Evolutionary conservation across 2,329 filamentous ascomycete species (phyloP), one percentile per base, ranked within the genome.

Genomic region (Alternaria incomplexa): DNA sequence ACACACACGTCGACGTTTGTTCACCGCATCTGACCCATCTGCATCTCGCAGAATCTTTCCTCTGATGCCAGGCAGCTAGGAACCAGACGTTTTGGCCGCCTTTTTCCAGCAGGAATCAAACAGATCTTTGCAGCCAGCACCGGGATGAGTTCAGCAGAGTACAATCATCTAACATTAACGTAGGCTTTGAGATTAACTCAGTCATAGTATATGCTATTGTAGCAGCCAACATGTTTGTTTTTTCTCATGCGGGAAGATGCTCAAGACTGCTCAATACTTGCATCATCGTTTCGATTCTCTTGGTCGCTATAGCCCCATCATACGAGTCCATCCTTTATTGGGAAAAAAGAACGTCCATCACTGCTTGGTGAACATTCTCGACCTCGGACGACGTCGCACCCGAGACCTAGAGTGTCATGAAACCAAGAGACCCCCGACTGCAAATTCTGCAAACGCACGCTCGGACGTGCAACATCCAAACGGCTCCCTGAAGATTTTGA

Each of bases 391-490:
- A 28, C 22, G 25, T 48, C 23, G 55, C 44, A 62, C 13, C 60
- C 60, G 60, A 10, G 50, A 17, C 30, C 28, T 53, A 26, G 47
- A 20, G 25, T 22, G 48, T 20, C 30, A 52, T 58, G 55, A 59
- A 62, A 53, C 55, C 44, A 55, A 51, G 55, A 48, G 58, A 50
- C 36, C 12, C 20, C 13, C 47, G 17, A 47, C 47, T 22, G 57
- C 54, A 17, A 44, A 46, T 51, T 36, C 48, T 62, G 56, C 60
- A 59, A 59, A 59, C 50, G 12, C 26, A n/a, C 40, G 43, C 50
- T n/a, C 46, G 30, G 50, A 26, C 13, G 48, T 43, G 44, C 17
- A 25, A n/a, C 6, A 8, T 20, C 48, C 44, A 28, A 53, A 32
- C 51, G 13, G 48, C 12, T 36, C 48, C 52, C 57, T 52, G 28